Evolutionary conservation across 768 basidiomycete genomes (phyloP).

Genomic region (Neoboletus brunneissimus): DNA sequence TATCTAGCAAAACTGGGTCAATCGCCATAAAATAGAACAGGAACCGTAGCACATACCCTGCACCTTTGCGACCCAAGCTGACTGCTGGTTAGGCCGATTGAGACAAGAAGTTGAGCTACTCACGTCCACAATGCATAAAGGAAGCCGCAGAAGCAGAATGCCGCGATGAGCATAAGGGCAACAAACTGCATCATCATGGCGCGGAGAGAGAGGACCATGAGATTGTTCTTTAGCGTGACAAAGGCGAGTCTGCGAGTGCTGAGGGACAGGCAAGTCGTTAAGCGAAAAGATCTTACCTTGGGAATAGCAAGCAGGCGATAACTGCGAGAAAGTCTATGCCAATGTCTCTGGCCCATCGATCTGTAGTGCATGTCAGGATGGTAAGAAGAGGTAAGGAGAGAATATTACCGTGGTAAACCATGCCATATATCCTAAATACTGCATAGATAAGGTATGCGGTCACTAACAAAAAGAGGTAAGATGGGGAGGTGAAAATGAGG

Average conservation of each 20-base stretch:
- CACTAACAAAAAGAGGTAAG: constrained; percentile 42
- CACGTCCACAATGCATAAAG: constrained; percentile 92
- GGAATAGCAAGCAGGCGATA: constrained; percentile 89
- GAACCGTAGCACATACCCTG: constrained; percentile 41
- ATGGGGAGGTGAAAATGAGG: background rate
- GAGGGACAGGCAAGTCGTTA: background rate
- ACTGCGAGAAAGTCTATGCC: constrained; percentile 85
- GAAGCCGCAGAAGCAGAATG: constrained; percentile 91
- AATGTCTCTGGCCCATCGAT: constrained; percentile 59
- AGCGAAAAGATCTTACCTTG: constrained; percentile 50
- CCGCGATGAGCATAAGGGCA: constrained; percentile 79
- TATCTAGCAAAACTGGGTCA: constrained; percentile 24
- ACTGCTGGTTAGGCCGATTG: constrained; percentile 4
- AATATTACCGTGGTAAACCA: constrained; percentile 53
- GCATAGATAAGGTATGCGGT: constrained; percentile 77
- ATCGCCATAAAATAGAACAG: background rate
- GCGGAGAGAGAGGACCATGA: constrained; percentile 78
- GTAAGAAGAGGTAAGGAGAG: background rate
- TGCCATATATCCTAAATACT: constrained; percentile 72
- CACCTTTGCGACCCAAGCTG: constrained; percentile 62
- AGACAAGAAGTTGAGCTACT: constrained; percentile 34
- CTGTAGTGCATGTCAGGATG: constrained; percentile 34
- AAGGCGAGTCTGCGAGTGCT: constrained; percentile 72
- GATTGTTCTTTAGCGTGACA: constrained; percentile 78
- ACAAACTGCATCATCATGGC: constrained; percentile 93